Percentiles rank a stretch among this genome's conserved stretches.
Evolutionary conservation across 2,329 filamentous ascomycete genomes (phyloP).

Genomic region (Penicillium verrucosum): DNA sequence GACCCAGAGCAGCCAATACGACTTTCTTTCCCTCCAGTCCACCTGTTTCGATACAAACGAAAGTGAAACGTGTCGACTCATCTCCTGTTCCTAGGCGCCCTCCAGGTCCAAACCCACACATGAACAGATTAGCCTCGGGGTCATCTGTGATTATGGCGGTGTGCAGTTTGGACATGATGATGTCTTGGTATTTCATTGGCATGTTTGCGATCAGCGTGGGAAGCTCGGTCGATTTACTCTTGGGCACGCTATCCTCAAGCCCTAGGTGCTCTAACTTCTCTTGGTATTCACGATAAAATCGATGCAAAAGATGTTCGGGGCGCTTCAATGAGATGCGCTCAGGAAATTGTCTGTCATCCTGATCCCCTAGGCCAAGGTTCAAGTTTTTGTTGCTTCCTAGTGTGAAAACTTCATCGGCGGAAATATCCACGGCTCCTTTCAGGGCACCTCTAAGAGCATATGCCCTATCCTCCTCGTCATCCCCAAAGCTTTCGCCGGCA

Average conservation of each 20-base stretch:
- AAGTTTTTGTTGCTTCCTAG: slow-evolving; percentile 97
- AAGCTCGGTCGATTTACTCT: slow-evolving; percentile 53
- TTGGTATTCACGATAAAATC: slow-evolving; percentile 68
- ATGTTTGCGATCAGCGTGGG: slow-evolving; percentile 69
- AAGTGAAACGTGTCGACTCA: slow-evolving; percentile 83
- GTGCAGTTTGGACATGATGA: slow-evolving; percentile 86
- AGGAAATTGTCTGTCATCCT: slow-evolving; percentile 90
- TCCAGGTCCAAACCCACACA: slow-evolving; percentile 87
- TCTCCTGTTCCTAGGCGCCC: slow-evolving; percentile 86
- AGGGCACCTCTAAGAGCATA: slow-evolving; percentile 27
- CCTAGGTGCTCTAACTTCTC: slow-evolving; percentile 35
- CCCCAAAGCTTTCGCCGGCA: slow-evolving; percentile 32
- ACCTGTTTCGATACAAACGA: slow-evolving; percentile 75
- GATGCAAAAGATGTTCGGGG: slow-evolving; percentile 70
- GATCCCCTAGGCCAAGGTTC: slow-evolving; percentile 88
- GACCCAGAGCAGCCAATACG: slow-evolving; percentile 74
- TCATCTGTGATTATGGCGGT: slow-evolving; percentile 85
- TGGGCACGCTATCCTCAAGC: slow-evolving; percentile 24
- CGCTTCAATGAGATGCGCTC: slow-evolving; percentile 75
- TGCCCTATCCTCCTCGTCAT: slow-evolving; percentile 51
- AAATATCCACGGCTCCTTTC: slow-evolving; percentile 41
- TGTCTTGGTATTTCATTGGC: slow-evolving; percentile 73
- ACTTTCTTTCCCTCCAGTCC: slow-evolving; percentile 71
- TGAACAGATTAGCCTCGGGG: slow-evolving; percentile 82
- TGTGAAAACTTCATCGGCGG: slow-evolving; percentile 82